Evolutionary conservation across 2,329 filamentous ascomycete species (phyloP), one percentile per base, ranked within the genome.

Genomic region (Fusarium floridanum): DNA sequence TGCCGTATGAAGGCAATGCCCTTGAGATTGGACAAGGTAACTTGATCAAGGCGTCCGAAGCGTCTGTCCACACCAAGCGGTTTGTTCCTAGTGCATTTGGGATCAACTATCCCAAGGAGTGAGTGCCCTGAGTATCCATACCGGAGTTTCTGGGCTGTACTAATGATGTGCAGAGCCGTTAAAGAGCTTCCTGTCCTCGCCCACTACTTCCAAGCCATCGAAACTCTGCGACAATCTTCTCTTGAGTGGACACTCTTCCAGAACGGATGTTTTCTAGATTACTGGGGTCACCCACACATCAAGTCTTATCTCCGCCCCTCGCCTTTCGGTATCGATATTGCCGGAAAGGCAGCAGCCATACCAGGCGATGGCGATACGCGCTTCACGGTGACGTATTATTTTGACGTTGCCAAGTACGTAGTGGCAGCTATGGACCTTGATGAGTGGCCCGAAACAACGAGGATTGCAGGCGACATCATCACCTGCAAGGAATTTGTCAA

Each of bases 321-420:
- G 8, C 67, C 61, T 24, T 45, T 71, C 2, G 78, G 86, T 5
- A 76, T 85, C 57, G 83, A 80, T 55, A 85, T 84, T 0, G 72
- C 77, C 6, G 68, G 86, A 3, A 77, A 81, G 39, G 83, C 80
- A 9, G 57, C 67, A 8, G 48, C 27, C 16, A 43, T 69, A 1
- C 62, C 57, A 14, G 55, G 57, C 2, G 39, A 45, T 29, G 64
- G 64, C 1, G 27, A 61, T 22, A 6, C n/a, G 4, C 57, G 20
- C 20, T 41, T 59, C 12, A 41, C 55, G 36, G 60, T 60, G 16
- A 63, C 61, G 4, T 37, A 55, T 2, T 55, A 27, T 0, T 55
- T 55, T 55, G 50, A 55, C 6, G 50, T 55, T 29, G 50, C 50
- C 12, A 29, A 32, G 20, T 55, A 29, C 17, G 27, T 55, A 3